A percentile compares a stretch with the other conserved stretches of the same genome.
Conservation (phyloP, 352 stramenopile species). For the Aphanomyces invadans region DNA sequence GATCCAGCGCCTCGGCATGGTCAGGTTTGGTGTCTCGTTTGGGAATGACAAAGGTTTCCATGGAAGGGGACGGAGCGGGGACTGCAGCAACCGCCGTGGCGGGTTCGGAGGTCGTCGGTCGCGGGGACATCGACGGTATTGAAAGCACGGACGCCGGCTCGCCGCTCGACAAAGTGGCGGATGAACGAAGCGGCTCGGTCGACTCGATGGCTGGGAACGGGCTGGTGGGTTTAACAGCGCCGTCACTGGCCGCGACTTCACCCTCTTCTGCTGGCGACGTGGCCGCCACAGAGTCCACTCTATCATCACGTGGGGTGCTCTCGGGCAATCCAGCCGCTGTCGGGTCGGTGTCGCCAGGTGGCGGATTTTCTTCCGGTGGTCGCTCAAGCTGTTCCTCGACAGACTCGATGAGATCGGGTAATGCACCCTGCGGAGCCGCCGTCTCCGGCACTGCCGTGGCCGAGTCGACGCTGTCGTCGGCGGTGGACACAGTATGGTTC, state of each 20-base stretch:
- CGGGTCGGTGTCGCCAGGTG: not conserved
- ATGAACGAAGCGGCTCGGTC: too few relatives aligned
- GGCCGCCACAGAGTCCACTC: not conserved
- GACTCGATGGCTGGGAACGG: too few relatives aligned
- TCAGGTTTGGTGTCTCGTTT: not conserved
- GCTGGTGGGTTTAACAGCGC: too few relatives aligned
- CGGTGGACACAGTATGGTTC: not conserved
- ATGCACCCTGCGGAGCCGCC: not conserved
- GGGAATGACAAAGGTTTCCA: constrained; percentile 22
- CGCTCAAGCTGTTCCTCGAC: not conserved
- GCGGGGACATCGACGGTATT: too few relatives aligned
- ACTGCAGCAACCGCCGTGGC: too few relatives aligned
- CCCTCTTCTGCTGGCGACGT: too few relatives aligned
- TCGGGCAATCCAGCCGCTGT: not conserved
- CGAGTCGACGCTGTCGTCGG: not conserved
- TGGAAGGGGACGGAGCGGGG: not conserved
- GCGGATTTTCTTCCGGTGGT: not conserved
- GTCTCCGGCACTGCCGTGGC: not conserved
- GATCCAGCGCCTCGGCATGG: not conserved
- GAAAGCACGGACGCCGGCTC: too few relatives aligned
- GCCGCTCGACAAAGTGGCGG: too few relatives aligned
- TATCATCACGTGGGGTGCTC: not conserved
- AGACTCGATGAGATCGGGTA: not conserved
- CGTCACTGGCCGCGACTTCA: too few relatives aligned
- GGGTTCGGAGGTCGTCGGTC: too few relatives aligned